Evolutionary conservation across 331 rosid genomes (phyloP).

Genomic region (Acacia pycnantha): DNA sequence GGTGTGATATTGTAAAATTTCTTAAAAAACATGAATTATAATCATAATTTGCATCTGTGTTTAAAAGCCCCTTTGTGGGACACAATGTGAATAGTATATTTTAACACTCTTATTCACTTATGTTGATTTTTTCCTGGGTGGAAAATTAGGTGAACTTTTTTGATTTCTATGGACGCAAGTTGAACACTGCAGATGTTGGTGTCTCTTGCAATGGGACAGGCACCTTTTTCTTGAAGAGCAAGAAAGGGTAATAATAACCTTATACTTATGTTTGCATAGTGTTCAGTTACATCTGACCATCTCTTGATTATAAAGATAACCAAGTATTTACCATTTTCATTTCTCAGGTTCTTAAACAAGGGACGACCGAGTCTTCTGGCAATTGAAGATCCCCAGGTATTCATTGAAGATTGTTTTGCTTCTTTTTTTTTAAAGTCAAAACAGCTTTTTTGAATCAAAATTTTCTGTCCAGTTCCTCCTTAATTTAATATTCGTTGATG

Average conservation of each 20-base stretch:
- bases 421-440: neutral
- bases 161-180: conserved; percentile 87
- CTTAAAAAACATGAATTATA: neutral
- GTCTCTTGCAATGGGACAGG: conserved; percentile 78
- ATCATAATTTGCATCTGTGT: neutral
- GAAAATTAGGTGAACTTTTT: conserved; percentile 74
- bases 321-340: conserved; percentile 19
- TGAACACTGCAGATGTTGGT: conserved; percentile 94
- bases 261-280: conserved; percentile 10
- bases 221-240: conserved; percentile 69
- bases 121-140: neutral
- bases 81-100: neutral
- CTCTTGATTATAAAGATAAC: neutral
- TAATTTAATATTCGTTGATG: neutral
- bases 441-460: neutral
- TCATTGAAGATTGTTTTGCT: neutral
- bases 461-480: neutral
- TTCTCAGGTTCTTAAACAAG: conserved; percentile 53
- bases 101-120: neutral
- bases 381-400: conserved; percentile 97
- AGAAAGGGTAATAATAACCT: conserved; percentile 59
- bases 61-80: conserved; percentile 11
- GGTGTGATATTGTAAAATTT: neutral
- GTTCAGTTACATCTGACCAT: conserved; percentile 13
- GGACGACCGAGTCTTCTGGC: conserved; percentile 66